Evolutionary conservation across 805 yeast species (phyloP).

Genomic region (Ogataea allantospora): DNA sequence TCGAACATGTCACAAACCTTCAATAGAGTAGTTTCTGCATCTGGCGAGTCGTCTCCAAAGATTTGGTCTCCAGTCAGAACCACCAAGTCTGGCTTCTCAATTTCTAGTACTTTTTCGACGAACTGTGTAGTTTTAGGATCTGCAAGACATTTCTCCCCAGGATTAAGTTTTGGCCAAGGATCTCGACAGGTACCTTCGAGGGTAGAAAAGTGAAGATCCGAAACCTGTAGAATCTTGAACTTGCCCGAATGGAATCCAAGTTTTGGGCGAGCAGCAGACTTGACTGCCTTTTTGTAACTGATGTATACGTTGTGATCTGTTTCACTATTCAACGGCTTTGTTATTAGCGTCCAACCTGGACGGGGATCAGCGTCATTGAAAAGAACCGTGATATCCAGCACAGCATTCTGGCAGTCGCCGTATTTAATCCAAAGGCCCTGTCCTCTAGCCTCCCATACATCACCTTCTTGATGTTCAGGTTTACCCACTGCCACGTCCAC

Average conservation of each 20-base stretch:
- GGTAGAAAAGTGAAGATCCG: constrained; percentile 89
- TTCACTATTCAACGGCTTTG: constrained; percentile 9
- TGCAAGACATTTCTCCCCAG: constrained; percentile 61
- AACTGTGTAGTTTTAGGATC: constrained; percentile 70
- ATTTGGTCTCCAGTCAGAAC: constrained; percentile 91
- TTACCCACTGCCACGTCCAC: constrained; percentile 14
- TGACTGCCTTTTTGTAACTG: constrained; percentile 32
- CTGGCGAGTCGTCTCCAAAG: constrained; percentile 77
- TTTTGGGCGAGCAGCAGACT: constrained; percentile 4
- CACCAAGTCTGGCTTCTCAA: constrained; percentile 81
- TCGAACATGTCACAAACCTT: constrained; percentile 75
- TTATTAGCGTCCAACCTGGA: constrained; percentile 52
- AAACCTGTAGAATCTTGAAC: constrained; percentile 82
- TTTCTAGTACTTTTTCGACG: constrained; percentile 59
- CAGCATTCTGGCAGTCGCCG: constrained; percentile 44
- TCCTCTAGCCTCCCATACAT: constrained; percentile 2
- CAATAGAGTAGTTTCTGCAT: constrained; percentile 76
- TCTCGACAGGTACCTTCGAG: constrained; percentile 80
- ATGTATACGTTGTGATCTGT: constrained; percentile 30
- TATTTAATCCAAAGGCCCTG: constrained; percentile 54
- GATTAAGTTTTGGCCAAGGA: constrained; percentile 48
- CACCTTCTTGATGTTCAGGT: constrained; percentile 2
- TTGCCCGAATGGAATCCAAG: constrained; percentile 25
- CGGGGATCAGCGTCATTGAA: constrained; percentile 84
- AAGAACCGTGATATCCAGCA: constrained; percentile 60